These are phyloP conservation scores for Nannizziopsis barbatae DNA, from an alignment of 2,329 filamentous ascomycete genomes.

Conservation along the genomic window DNA sequence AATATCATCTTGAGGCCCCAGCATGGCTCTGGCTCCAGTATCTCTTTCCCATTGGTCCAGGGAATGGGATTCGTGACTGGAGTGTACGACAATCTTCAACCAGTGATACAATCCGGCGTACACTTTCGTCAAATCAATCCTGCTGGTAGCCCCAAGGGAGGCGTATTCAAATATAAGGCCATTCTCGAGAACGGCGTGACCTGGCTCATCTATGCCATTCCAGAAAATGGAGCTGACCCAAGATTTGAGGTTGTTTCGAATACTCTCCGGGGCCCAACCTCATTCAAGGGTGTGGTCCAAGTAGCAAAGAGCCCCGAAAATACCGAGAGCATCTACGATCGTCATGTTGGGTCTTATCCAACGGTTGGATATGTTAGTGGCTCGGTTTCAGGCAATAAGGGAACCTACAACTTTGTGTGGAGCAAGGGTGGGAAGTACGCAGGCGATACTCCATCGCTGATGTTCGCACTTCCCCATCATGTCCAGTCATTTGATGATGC, in stretches of 20 bases:
- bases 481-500: slow-evolving; percentile 57
- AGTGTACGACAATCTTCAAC: slow-evolving; percentile 58
- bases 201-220: slow-evolving; percentile 72
- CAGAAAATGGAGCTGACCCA: slow-evolving; percentile 48
- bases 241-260: slow-evolving; percentile 58
- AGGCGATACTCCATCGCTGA: slow-evolving; percentile 51
- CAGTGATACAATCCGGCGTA: slow-evolving; percentile 61
- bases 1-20: slow-evolving; percentile 56
- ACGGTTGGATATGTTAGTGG: slow-evolving; percentile 54
- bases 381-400: slow-evolving; percentile 43
- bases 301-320: slow-evolving; percentile 62
- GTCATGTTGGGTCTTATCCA: slow-evolving; percentile 64
- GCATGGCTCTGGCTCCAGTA: slow-evolving; percentile 43
- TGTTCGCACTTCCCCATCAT: slow-evolving; percentile 86
- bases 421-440: slow-evolving; percentile 54
- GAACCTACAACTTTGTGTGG: slow-evolving; percentile 64
- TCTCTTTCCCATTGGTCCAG: slow-evolving; percentile 75
- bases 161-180: slow-evolving; percentile 65
- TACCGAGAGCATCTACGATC: slow-evolving; percentile 60
- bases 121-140: slow-evolving; percentile 57
- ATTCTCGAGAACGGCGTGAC: slow-evolving; percentile 57
- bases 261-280: slow-evolving; percentile 51
- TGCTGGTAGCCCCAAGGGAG: slow-evolving; percentile 45
- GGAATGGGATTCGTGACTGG: slow-evolving; percentile 82
- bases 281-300: slow-evolving; percentile 71